phyloP scores from a whole-genome alignment of 108 stramenopile species.

The Phaeodactylum tricornutum region DNA sequence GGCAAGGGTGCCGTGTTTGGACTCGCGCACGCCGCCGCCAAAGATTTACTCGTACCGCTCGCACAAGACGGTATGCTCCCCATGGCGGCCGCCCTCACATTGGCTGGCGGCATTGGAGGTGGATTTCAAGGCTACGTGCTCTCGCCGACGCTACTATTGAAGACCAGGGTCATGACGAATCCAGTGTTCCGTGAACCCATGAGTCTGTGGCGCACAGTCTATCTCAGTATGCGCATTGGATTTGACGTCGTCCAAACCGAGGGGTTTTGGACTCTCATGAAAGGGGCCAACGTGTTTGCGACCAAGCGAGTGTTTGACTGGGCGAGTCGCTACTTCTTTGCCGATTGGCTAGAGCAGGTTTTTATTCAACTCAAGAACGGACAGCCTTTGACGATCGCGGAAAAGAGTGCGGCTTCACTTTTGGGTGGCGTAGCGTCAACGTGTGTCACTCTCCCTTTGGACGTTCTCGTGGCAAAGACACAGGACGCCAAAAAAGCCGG shows the following conservation, averaged over 20 bases:
- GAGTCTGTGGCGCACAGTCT: slow-evolving; percentile 15
- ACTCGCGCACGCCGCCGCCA: slow-evolving; percentile 25
- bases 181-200: slow-evolving; percentile 37
- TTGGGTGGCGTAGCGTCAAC: slow-evolving; percentile 33
- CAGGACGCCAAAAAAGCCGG: slow-evolving; percentile 55
- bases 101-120: slow-evolving; percentile 42
- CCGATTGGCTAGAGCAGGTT: slow-evolving; percentile 26
- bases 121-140: slow-evolving; percentile 50
- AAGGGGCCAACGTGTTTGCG: slow-evolving; percentile 43
- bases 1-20: slow-evolving; percentile 47
- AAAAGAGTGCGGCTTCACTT: slow-evolving; percentile 28
- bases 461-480: slow-evolving; percentile 44
- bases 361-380: background rate
- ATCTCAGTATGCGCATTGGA: slow-evolving; percentile 22
- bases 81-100: slow-evolving; percentile 14
- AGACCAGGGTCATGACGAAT: slow-evolving; percentile 72
- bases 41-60: slow-evolving; percentile 9
- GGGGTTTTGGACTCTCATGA: slow-evolving; percentile 38
- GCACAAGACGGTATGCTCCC: slow-evolving; percentile 15
- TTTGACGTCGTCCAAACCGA: slow-evolving; percentile 29
- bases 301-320: slow-evolving; percentile 59
- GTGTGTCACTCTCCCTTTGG: slow-evolving; percentile 39
- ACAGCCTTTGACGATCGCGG: slow-evolving; percentile 7
- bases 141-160: slow-evolving; percentile 47
- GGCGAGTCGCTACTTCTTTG: slow-evolving; percentile 41